Percentiles rank a stretch among this genome's conserved stretches.
Evolutionary conservation across 768 basidiomycete species (phyloP).

Genomic region (Pholiota molesta): DNA sequence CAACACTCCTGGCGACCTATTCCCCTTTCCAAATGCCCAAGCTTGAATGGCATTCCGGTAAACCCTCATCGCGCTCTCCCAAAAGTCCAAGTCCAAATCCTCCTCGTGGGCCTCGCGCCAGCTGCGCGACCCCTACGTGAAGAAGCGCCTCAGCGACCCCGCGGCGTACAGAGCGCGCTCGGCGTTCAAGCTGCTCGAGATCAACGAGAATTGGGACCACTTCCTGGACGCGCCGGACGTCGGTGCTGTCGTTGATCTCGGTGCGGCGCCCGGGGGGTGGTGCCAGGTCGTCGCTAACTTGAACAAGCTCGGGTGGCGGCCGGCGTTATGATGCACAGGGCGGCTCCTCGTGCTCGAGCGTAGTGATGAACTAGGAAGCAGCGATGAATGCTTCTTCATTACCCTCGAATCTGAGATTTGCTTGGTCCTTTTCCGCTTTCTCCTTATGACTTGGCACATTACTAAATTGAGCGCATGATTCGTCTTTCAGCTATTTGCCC

Average conservation of each 20-base stretch:
- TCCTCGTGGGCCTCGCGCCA: slow-evolving; percentile 76
- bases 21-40: slow-evolving; percentile 6
- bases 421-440: too few species aligned
- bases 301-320: slow-evolving; percentile 59
- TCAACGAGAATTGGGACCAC: slow-evolving; percentile 57
- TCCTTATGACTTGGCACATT: too few species aligned
- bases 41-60: slow-evolving; percentile 20
- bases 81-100: slow-evolving; percentile 40
- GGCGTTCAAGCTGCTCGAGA: slow-evolving; percentile 89
- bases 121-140: slow-evolving; percentile 71
- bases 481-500: neutral
- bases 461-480: too few species aligned
- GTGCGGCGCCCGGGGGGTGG: slow-evolving; percentile 97
- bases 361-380: too few species aligned
- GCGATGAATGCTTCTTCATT: too few species aligned
- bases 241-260: slow-evolving; percentile 78
- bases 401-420: too few species aligned
- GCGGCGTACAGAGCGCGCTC: slow-evolving; percentile 78
- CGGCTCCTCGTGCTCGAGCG: too few species aligned
- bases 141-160: slow-evolving; percentile 43
- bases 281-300: slow-evolving; percentile 80
- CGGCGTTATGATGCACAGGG: too few species aligned
- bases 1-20: too few species aligned
- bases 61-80: slow-evolving; percentile 14
- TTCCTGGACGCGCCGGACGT: slow-evolving; percentile 59